These are phyloP conservation scores for Exophiala calicioides DNA, from an alignment of 2,329 filamentous ascomycete genomes.

Conservation along the genomic window DNA sequence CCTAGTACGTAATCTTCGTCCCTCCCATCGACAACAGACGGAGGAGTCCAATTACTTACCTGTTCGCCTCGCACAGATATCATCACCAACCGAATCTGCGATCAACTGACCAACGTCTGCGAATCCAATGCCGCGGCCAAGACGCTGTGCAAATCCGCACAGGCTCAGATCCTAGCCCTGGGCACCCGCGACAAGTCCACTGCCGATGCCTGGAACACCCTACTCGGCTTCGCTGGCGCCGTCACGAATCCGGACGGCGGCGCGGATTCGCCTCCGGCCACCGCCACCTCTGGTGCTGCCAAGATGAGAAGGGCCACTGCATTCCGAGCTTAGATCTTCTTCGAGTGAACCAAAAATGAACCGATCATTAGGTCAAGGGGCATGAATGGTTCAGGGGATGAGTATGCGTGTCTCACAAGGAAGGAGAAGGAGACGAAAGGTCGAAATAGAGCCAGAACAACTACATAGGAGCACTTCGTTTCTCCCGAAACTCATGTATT, in stretches of 20 bases:
- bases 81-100: constrained; percentile 72
- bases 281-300: too few relatives aligned
- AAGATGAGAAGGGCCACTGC: constrained; percentile 25
- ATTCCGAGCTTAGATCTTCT: too few relatives aligned
- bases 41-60: too few relatives aligned
- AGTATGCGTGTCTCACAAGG: too few relatives aligned
- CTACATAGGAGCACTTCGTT: too few relatives aligned
- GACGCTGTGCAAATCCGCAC: constrained; percentile 54
- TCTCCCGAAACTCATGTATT: too few relatives aligned
- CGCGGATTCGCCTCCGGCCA: constrained; percentile 17
- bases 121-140: constrained; percentile 62
- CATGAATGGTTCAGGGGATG: too few relatives aligned
- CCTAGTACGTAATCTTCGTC: constrained; percentile 49
- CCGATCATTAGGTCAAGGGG: background rate
- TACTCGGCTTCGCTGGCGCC: constrained; percentile 38
- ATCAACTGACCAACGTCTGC: constrained; percentile 69
- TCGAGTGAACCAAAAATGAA: too few relatives aligned
- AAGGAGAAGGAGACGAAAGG: too few relatives aligned
- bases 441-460: too few relatives aligned
- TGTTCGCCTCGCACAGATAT: too few relatives aligned
- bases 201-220: constrained; percentile 44
- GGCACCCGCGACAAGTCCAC: constrained; percentile 44
- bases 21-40: too few relatives aligned
- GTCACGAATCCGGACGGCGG: constrained; percentile 27
- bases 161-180: constrained; percentile 53